Evolutionary conservation across 345 rosid species (phyloP).

Genomic region (Iberis pinnata): DNA sequence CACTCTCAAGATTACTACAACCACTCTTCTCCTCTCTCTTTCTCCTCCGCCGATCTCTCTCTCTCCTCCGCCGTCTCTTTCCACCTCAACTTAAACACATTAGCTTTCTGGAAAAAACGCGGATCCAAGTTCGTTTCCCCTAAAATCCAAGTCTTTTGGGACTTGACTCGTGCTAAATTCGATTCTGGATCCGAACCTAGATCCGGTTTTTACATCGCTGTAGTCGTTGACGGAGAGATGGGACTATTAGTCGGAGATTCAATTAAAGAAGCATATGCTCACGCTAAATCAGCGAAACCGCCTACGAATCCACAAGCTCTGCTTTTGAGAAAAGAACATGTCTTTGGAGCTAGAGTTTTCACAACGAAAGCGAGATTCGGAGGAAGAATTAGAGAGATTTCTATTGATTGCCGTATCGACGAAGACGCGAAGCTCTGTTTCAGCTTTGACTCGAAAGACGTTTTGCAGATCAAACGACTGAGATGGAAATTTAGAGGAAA

Average conservation of each 20-base stretch:
- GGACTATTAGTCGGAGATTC: constrained; percentile 70
- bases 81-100: constrained; percentile 60
- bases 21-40: constrained; percentile 34
- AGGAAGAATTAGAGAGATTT: constrained; percentile 54
- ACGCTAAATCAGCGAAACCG: constrained; percentile 37
- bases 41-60: constrained; percentile 37
- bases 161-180: constrained; percentile 64
- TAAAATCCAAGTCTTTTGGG: constrained; percentile 61
- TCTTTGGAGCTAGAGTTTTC: constrained; percentile 60
- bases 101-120: constrained; percentile 67
- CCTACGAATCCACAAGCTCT: constrained; percentile 40
- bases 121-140: constrained; percentile 55
- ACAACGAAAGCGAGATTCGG: constrained; percentile 62
- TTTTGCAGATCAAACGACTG: constrained; percentile 59
- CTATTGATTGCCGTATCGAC: constrained; percentile 54
- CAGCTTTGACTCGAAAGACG: constrained; percentile 48
- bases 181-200: constrained; percentile 78
- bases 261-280: constrained; percentile 48
- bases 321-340: constrained; percentile 71
- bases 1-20: constrained; percentile 42
- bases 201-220: constrained; percentile 74
- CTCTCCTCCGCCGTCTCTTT: constrained; percentile 49
- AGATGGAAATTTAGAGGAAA: constrained; percentile 95
- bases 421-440: constrained; percentile 59
- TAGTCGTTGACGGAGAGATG: constrained; percentile 61